Percentiles rank a stretch among this genome's conserved stretches.
Conservation (phyloP, 177 flowering plant species). For the Telopea speciosissima region DNA sequence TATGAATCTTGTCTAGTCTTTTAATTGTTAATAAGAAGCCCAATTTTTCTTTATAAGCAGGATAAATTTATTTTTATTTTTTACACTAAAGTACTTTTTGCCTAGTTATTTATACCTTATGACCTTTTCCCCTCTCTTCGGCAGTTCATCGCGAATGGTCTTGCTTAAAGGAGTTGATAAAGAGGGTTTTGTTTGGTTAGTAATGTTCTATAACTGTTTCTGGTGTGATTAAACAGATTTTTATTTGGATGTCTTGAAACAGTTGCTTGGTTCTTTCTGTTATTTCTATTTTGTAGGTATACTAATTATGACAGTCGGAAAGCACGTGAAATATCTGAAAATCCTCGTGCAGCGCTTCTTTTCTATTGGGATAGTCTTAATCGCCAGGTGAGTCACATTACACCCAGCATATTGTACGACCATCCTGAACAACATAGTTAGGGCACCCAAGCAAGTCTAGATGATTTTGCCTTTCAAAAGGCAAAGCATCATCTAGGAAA, state of each 20-base stretch:
- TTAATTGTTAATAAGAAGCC: too few species aligned
- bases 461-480: too few species aligned
- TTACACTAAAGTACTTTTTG: too few species aligned
- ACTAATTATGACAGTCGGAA: slow-evolving; percentile 81
- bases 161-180: slow-evolving; percentile 84
- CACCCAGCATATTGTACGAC: too few species aligned
- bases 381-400: slow-evolving; percentile 51
- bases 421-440: too few species aligned
- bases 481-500: too few species aligned
- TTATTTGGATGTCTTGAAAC: too few species aligned
- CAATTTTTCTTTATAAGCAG: too few species aligned
- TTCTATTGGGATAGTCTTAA: slow-evolving; percentile 79
- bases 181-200: slow-evolving; percentile 93
- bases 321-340: slow-evolving; percentile 67
- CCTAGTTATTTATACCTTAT: too few species aligned
- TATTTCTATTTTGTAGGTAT: slow-evolving; percentile 42
- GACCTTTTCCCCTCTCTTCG: not conserved
- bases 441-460: too few species aligned
- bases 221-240: not conserved
- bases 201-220: slow-evolving; percentile 9
- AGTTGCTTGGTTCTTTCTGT: not conserved
- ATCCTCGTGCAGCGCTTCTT: slow-evolving; percentile 76
- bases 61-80: too few species aligned
- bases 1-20: too few species aligned
- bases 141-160: slow-evolving; percentile 88